phyloP scores from a whole-genome alignment of 805 yeast genomes.

The Alloascoidea hylecoeti region DNA sequence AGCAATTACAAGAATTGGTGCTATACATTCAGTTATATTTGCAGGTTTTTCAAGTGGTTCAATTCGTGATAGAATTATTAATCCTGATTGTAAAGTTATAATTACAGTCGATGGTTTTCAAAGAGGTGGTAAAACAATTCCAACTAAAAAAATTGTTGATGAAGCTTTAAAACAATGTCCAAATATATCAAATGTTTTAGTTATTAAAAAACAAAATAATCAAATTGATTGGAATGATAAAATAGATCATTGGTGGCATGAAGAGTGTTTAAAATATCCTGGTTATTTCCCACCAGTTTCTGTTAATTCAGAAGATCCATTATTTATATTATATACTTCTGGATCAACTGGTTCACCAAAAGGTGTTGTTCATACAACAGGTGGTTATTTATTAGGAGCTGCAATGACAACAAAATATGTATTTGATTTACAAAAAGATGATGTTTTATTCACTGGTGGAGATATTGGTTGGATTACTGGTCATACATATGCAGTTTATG shows the following conservation, averaged over 20 bases:
- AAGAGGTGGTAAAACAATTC: constrained; percentile 90
- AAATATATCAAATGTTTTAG: constrained; percentile 68
- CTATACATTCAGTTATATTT: constrained; percentile 89
- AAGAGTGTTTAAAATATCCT: constrained; percentile 67
- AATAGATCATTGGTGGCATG: constrained; percentile 95
- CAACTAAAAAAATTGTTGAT: constrained; percentile 89
- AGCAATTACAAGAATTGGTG: constrained; percentile 90
- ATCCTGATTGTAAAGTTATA: constrained; percentile 74
- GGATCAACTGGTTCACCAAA: constrained; percentile 98
- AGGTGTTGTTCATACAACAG: constrained; percentile 94
- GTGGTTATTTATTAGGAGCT: constrained; percentile 90
- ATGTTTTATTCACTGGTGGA: constrained; percentile 90
- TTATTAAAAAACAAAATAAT: constrained; percentile 78
- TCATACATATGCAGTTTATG: constrained; percentile 90
- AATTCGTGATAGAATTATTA: constrained; percentile 76
- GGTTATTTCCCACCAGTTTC: constrained; percentile 80
- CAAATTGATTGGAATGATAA: constrained; percentile 58
- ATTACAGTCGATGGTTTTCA: constrained; percentile 93
- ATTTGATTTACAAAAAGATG: constrained; percentile 84
- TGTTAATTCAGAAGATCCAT: constrained; percentile 86
- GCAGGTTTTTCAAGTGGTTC: constrained; percentile 96
- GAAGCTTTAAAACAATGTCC: constrained; percentile 72
- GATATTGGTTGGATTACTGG: constrained; percentile 99
- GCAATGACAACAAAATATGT: constrained; percentile 84
- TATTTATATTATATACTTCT: constrained; percentile 90